Evolutionary conservation across 352 stramenopile genomes (phyloP), one percentile per base, ranked within the genome.

Genomic region (Phytophthora fragariae): DNA sequence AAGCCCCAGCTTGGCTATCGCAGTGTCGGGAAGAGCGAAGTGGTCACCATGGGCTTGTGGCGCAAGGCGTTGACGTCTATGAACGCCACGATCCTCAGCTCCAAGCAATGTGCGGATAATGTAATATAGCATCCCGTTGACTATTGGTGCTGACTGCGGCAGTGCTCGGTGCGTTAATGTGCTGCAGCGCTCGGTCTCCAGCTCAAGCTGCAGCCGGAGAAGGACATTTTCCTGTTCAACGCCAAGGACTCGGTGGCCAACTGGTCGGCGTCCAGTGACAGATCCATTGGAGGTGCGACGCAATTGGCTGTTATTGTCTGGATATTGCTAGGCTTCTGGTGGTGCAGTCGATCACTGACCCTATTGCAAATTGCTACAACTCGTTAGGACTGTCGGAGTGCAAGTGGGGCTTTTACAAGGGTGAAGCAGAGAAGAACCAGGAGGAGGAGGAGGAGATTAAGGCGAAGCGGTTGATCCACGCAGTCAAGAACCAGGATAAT

Each of bases 251-350:
- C 77, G 0, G 79, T 85, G 14, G 70, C 69, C 2, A 79, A 87
- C 15, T 96, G 90, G 89, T 84, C 91, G 46, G 77, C 82, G 7
- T 93, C 86, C 2, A 95, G 85, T 44, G 90, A 96, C 55, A 79
- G 82, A 50, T 90, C 88, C 0, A 96, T 96, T 65, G 90, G 90
- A 83, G 90, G 90, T 94, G 58, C 11, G 68, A 5, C 12, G 37
- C 57, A 17, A 24, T 17, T 12, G 24, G 1, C 14, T 52, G 10
- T 3, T 57, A 47, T 61, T 39, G 11, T 2, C 19, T 69, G 27
- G 15, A 2, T 56, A 6, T 27, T 19, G 31, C 39, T 37, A 24
- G 46, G 35, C 44, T 39, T 50, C 15, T 44, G n/a, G 29, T 63
- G 24, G 31, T 62, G 49, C 50, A 56, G 60, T 49, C 39, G 39